phyloP scores from a whole-genome alignment of 345 rosid species.

The Hibiscus mutabilis region DNA sequence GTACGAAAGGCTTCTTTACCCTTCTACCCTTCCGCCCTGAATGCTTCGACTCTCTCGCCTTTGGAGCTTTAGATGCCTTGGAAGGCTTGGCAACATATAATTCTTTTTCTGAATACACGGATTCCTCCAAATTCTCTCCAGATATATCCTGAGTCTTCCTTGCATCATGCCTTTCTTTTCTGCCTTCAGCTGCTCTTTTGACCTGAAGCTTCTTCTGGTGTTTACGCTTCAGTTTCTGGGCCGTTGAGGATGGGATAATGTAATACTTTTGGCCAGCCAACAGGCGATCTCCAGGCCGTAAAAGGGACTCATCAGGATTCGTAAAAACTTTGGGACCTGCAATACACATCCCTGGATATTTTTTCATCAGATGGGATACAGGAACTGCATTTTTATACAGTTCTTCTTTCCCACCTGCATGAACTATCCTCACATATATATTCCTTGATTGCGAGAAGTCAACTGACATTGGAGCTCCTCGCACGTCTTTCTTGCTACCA shows the following conservation, averaged over 20 bases:
- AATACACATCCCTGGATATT: conserved; percentile 47
- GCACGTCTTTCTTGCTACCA: conserved; percentile 14
- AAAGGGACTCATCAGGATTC: conserved; percentile 32
- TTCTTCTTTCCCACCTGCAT: conserved; percentile 38
- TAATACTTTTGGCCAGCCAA: conserved; percentile 46
- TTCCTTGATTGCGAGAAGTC: conserved; percentile 26
- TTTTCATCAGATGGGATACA: conserved; percentile 38
- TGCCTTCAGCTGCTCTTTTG: conserved; percentile 8
- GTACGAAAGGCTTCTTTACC: conserved; percentile 44
- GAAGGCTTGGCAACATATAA: conserved; percentile 27
- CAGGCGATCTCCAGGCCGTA: conserved; percentile 38
- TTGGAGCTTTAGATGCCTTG: conserved; percentile 16
- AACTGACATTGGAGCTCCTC: conserved; percentile 18
- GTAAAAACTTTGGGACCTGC: conserved; percentile 50
- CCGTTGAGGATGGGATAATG: conserved; percentile 42
- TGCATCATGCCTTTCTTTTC: conserved; percentile 19
- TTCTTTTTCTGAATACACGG: conserved; percentile 37
- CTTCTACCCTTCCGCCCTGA: conserved; percentile 15
- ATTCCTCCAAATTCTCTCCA: conserved; percentile 21
- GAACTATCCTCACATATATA: conserved; percentile 42
- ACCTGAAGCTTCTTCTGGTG: conserved; percentile 19
- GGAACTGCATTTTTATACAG: conserved; percentile 30
- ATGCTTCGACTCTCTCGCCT: conserved; percentile 15
- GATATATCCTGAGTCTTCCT: conserved; percentile 29
- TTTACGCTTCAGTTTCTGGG: conserved; percentile 32